Evolutionary conservation across 768 basidiomycete species (phyloP).

Genomic region (Trametes cubensis): DNA sequence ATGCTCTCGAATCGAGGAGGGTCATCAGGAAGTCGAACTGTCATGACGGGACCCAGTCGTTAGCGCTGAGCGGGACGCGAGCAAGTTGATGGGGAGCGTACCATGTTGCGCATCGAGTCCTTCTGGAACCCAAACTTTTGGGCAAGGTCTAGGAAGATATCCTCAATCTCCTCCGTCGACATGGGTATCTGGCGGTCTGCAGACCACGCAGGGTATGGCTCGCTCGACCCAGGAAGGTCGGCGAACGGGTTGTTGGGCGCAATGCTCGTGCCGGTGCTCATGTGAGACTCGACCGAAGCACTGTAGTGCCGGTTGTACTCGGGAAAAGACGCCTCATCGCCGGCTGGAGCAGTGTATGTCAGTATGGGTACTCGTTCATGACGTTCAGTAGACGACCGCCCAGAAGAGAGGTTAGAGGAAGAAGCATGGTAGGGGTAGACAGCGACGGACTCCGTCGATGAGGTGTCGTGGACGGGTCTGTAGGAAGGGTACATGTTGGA

Average conservation of each 20-base stretch:
- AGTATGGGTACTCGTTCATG: conserved; percentile 20
- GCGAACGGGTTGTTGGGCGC: conserved; percentile 32
- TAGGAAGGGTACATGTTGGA: conserved; percentile 13
- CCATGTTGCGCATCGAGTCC: conserved; percentile 96
- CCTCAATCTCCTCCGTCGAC: conserved; percentile 97
- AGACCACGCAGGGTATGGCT: conserved; percentile 95
- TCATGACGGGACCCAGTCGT: conserved; percentile 19
- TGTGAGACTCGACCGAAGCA: conserved; percentile 40
- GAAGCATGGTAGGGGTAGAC: conserved; percentile 3
- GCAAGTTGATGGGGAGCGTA: conserved; percentile 35
- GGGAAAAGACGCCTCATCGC: conserved; percentile 34
- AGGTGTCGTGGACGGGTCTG: conserved; percentile 11
- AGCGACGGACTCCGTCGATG: conserved; percentile 15
- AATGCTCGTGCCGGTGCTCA: conserved; percentile 29
- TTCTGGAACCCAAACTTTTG: conserved; percentile 99
- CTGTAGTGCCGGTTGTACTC: conserved; percentile 35
- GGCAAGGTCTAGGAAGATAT: conserved; percentile 95
- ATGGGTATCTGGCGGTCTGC: conserved; percentile 92
- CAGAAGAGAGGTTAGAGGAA: background rate
- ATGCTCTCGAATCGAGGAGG: conserved; percentile 93
- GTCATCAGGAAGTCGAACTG: conserved; percentile 99
- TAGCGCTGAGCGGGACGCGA: background rate
- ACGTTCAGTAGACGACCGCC: conserved; percentile 5
- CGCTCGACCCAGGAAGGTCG: conserved; percentile 38
- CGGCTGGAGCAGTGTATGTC: conserved; percentile 27